Evolutionary conservation across 2,329 filamentous ascomycete species (phyloP).

Genomic region (Botrytis paeoniae): DNA sequence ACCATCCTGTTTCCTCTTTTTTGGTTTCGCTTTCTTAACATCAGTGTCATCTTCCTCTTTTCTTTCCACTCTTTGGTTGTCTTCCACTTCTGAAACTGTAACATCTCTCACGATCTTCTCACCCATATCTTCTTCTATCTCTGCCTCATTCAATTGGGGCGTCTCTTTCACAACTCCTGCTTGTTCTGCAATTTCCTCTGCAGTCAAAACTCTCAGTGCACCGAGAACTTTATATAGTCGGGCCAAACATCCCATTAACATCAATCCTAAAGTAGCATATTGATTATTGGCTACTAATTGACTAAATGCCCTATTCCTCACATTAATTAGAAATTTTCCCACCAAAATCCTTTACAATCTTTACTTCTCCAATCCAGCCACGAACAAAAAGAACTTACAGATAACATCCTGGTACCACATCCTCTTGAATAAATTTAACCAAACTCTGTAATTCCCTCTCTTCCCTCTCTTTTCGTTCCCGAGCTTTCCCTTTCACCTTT

Average conservation of each 20-base stretch:
- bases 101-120: slow-evolving; percentile 38
- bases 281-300: slow-evolving; percentile 69
- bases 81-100: slow-evolving; percentile 19
- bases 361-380: slow-evolving; percentile 25
- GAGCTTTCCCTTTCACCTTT: slow-evolving; percentile 20
- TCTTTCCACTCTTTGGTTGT: not conserved
- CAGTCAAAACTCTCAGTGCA: slow-evolving; percentile 30
- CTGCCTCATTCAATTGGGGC: slow-evolving; percentile 3
- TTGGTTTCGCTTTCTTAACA: slow-evolving; percentile 29
- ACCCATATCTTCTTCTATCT: slow-evolving; percentile 28
- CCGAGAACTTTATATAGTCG: slow-evolving; percentile 50
- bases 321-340: slow-evolving; percentile 32
- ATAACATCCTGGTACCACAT: slow-evolving; percentile 45
- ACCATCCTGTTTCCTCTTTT: slow-evolving; percentile 24
- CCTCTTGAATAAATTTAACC: slow-evolving; percentile 43
- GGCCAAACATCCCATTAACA: slow-evolving; percentile 63
- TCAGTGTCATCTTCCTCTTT: slow-evolving; percentile 8
- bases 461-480: slow-evolving; percentile 35
- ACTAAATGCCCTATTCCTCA: slow-evolving; percentile 56
- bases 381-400: slow-evolving; percentile 44
- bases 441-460: slow-evolving; percentile 24
- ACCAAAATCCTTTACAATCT: too few species aligned
- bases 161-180: not conserved
- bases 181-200: slow-evolving; percentile 21
- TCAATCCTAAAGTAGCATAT: slow-evolving; percentile 67